Percentiles rank a stretch among this genome's conserved stretches.
Evolutionary conservation across 2,329 filamentous ascomycete genomes (phyloP).

Genomic region (Cordyceps fumosorosea): DNA sequence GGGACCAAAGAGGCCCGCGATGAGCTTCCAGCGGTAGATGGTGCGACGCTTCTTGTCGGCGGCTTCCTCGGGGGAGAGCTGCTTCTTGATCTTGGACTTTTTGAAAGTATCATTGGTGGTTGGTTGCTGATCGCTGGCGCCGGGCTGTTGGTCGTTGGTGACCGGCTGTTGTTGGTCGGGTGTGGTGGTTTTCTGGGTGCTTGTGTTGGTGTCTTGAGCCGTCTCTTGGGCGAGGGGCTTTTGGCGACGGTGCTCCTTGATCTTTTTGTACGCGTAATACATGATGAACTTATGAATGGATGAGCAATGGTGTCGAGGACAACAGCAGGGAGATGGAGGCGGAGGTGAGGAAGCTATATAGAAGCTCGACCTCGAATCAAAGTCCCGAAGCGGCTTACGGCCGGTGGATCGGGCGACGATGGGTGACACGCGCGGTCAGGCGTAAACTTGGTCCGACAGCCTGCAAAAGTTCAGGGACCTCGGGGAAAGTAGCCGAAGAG

Average conservation of each 20-base stretch:
- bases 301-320: background rate
- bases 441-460: background rate
- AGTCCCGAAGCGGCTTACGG: background rate
- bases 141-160: no score
- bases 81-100: background rate
- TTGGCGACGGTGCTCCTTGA: constrained; percentile 10
- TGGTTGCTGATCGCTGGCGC: background rate
- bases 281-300: background rate
- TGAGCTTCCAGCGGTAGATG: constrained; percentile 46
- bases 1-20: constrained; percentile 48
- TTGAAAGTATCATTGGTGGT: background rate
- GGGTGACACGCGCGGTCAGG: background rate
- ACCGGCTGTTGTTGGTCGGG: no score
- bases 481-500: background rate
- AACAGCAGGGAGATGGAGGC: background rate
- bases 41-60: constrained; percentile 11
- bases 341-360: background rate
- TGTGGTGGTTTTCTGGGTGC: background rate
- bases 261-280: constrained; percentile 9
- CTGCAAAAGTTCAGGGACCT: background rate
- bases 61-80: constrained; percentile 5
- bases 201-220: background rate
- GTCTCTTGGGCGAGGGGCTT: background rate
- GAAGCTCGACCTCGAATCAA: background rate
- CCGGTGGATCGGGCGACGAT: background rate